Evolutionary conservation across 352 stramenopile species (phyloP), one percentile per base, ranked within the genome.

Genomic region (Pythium monospermum): DNA sequence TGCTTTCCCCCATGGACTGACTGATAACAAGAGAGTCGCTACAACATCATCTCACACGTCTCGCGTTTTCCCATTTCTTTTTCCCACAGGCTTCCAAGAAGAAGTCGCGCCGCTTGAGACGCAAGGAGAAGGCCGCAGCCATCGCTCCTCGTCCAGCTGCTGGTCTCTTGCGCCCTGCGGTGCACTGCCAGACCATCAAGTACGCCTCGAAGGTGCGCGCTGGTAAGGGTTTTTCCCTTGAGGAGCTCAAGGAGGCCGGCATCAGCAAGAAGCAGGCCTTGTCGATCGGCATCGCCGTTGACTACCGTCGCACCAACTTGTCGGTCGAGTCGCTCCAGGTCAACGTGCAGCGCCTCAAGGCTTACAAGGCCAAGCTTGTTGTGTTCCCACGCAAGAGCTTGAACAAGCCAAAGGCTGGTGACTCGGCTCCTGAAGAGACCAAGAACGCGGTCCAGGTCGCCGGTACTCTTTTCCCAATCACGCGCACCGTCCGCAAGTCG

Each of bases 321-420:
- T 98, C 78, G 64, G 84, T 98, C 15, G 95, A 99, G 73, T 97
- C 87, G 57, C 80, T 96, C 45, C 85, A 96, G 73, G 83, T 87
- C 23, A 99, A 99, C 79, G 96, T 99, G 53, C 86, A 98, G 63
- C 94, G 97, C 71, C 89, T 99, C 47, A 98, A 99, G 83, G 92
- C 96, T 56, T 99, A 99, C 95, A 98, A 98, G 83, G 75, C 79
- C 50, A 99, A 98, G 69, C 84, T 99, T 39, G 89, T 99, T 54
- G 82, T 99, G 52, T 99, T 99, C 91, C 96, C 96, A 57, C 95
- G 96, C 81, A 97, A 98, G 78, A 88, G 83, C 73, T 69, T 93
- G 50, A 96, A 92, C 71, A 97, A 97, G 83, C 72, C 86, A 52
- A 98, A 98, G 92, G 86, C 94, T 53, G 94, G 91, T 58, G 91